These are phyloP conservation scores for Crithidia brevicula DNA, from an alignment of 208 protist species.

Conservation along the genomic window DNA sequence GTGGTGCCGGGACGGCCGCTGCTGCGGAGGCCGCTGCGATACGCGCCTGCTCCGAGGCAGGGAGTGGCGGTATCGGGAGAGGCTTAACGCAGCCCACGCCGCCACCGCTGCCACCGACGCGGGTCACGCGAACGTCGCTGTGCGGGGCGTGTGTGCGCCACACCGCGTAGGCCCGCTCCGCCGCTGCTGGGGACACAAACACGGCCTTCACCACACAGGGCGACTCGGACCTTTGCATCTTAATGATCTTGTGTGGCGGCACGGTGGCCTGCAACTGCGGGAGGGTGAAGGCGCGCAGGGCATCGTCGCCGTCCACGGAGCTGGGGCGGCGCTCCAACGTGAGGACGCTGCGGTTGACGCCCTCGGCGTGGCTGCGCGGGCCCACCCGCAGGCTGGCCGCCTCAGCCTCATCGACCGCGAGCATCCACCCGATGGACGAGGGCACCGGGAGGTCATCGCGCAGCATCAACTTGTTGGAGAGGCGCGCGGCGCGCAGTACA, in stretches of 20 bases:
- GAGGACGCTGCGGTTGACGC: not conserved
- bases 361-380: slow-evolving; percentile 24
- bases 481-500: slow-evolving; percentile 11
- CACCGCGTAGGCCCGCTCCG: slow-evolving; percentile 12
- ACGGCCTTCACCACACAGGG: not conserved
- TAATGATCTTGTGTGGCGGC: slow-evolving; percentile 3
- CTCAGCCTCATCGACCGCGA: slow-evolving; percentile 25
- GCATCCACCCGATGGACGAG: slow-evolving; percentile 10
- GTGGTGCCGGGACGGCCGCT: not conserved
- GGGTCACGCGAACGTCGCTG: slow-evolving; percentile 7
- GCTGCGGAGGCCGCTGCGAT: not conserved
- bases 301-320: slow-evolving; percentile 1
- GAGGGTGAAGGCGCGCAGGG: not conserved
- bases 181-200: slow-evolving; percentile 8
- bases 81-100: not conserved
- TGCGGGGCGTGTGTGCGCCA: slow-evolving; percentile 10
- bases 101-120: not conserved
- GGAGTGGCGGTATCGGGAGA: not conserved
- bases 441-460: slow-evolving; percentile 27
- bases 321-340: slow-evolving; percentile 7
- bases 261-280: slow-evolving; percentile 15
- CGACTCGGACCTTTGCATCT: not conserved
- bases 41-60: not conserved
- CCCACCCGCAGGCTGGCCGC: slow-evolving; percentile 26
- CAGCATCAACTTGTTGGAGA: slow-evolving; percentile 23